Conservation (phyloP, 1,284 basidiomycete genomes). For the Naganishia liquefaciens region DNA sequence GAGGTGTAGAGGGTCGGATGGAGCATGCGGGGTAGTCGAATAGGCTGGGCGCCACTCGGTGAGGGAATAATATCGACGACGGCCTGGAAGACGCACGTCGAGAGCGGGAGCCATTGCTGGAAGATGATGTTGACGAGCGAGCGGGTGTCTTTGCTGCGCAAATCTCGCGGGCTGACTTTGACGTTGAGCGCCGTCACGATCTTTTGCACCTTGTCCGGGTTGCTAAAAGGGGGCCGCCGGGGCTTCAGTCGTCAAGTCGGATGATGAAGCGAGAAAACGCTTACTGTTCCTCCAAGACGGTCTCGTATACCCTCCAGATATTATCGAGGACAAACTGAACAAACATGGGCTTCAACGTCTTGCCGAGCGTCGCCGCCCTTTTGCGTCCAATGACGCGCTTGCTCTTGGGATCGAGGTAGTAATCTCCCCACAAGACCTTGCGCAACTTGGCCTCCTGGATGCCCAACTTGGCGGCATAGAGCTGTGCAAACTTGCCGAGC, state of each 20-base stretch:
- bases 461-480: constrained; percentile 88
- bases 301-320: constrained; percentile 95
- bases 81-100: constrained; percentile 87
- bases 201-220: constrained; percentile 83
- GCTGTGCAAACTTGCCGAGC: constrained; percentile 86
- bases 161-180: constrained; percentile 82
- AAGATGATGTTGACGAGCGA: constrained; percentile 83
- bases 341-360: constrained; percentile 89
- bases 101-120: constrained; percentile 94
- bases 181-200: constrained; percentile 82
- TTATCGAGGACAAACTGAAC: constrained; percentile 98
- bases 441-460: constrained; percentile 86
- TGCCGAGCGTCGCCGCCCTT: constrained; percentile 62
- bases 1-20: constrained; percentile 68
- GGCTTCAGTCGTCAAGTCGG: not conserved
- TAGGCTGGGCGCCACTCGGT: constrained; percentile 77
- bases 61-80: constrained; percentile 90
- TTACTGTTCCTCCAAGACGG: constrained; percentile 79
- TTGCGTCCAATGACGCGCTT: constrained; percentile 91
- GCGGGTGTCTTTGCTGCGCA: constrained; percentile 86
- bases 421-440: constrained; percentile 94
- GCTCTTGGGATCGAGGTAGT: constrained; percentile 93
- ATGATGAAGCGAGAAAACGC: constrained; percentile 53
- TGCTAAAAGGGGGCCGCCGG: constrained; percentile 57
- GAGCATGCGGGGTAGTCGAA: constrained; percentile 87